A percentile compares a stretch with the other conserved stretches of the same genome.
phyloP scores from a whole-genome alignment of 805 yeast genomes.

The Candida xyloterini region DNA sequence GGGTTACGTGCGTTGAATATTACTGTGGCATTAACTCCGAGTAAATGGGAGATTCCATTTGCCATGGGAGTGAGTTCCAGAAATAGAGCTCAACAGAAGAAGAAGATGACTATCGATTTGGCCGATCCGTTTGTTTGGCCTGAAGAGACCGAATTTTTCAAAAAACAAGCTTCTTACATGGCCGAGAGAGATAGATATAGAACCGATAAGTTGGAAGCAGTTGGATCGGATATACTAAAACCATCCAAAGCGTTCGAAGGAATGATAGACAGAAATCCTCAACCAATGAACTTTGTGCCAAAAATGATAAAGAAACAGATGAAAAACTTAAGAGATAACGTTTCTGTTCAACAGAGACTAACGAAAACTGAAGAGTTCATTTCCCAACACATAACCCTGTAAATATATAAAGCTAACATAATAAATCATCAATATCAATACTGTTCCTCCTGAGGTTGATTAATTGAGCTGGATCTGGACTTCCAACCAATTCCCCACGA shows the following conservation, averaged over 20 bases:
- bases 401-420: conserved; percentile 23
- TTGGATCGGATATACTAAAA: conserved; percentile 66
- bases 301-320: conserved; percentile 43
- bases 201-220: conserved; percentile 43
- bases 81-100: conserved; percentile 73
- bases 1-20: conserved; percentile 87
- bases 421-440: conserved; percentile 2
- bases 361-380: conserved; percentile 36
- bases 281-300: conserved; percentile 66
- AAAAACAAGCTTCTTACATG: conserved; percentile 32
- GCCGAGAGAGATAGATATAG: conserved; percentile 51
- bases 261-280: conserved; percentile 48
- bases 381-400: conserved; percentile 34
- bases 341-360: conserved; percentile 25
- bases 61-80: conserved; percentile 62
- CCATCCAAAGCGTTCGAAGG: conserved; percentile 79
- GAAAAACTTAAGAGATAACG: conserved; percentile 41
- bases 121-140: conserved; percentile 97
- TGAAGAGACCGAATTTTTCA: conserved; percentile 40
- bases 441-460: conserved; percentile 4
- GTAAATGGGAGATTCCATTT: conserved; percentile 53
- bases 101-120: conserved; percentile 97
- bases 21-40: conserved; percentile 80
- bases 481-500: conserved; percentile 29
- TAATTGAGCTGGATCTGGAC: conserved; percentile 18